These are phyloP conservation scores for Suillus bovinus DNA, from an alignment of 768 basidiomycete species.

Conservation along the genomic window DNA sequence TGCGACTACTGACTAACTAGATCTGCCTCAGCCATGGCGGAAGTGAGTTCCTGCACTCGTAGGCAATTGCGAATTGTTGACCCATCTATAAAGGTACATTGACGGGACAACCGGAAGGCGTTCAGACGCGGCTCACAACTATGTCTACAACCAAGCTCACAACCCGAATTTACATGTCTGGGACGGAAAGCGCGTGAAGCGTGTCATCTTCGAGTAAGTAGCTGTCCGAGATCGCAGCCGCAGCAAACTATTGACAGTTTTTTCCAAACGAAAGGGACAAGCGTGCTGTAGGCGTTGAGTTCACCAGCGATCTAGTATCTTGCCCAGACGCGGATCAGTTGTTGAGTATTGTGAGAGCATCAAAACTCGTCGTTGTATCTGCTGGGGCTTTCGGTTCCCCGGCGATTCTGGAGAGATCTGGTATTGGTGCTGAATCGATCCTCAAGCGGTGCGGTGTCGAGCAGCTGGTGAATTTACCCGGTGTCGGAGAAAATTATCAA, in stretches of 20 bases:
- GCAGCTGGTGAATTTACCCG: conserved; percentile 62
- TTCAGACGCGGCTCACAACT: conserved; percentile 55
- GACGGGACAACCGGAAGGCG: conserved; percentile 50
- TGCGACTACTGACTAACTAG: neutral
- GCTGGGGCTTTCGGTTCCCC: conserved; percentile 58
- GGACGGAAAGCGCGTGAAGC: conserved; percentile 42
- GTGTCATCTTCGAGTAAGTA: conserved; percentile 50
- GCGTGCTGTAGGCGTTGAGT: conserved; percentile 51
- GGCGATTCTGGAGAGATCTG: conserved; percentile 59
- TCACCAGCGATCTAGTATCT: conserved; percentile 34
- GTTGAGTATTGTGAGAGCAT: conserved; percentile 35
- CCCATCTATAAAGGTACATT: conserved; percentile 47
- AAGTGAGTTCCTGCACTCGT: conserved; percentile 37
- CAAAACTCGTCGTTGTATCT: conserved; percentile 48
- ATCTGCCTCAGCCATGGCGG: conserved; percentile 47
- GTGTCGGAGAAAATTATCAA: conserved; percentile 71
- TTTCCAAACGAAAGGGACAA: conserved; percentile 19
- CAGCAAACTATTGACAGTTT: neutral
- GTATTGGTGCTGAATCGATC: conserved; percentile 58
- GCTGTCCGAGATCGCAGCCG: neutral
- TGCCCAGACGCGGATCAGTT: conserved; percentile 25
- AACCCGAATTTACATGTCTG: conserved; percentile 45
- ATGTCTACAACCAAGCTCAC: conserved; percentile 47
- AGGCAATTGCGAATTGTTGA: too few species aligned
- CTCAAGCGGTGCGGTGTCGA: conserved; percentile 49